These are phyloP conservation scores for Chlamydomonas sp. DNA, from an alignment of 139 green algal genomes.

Conservation along the genomic window DNA sequence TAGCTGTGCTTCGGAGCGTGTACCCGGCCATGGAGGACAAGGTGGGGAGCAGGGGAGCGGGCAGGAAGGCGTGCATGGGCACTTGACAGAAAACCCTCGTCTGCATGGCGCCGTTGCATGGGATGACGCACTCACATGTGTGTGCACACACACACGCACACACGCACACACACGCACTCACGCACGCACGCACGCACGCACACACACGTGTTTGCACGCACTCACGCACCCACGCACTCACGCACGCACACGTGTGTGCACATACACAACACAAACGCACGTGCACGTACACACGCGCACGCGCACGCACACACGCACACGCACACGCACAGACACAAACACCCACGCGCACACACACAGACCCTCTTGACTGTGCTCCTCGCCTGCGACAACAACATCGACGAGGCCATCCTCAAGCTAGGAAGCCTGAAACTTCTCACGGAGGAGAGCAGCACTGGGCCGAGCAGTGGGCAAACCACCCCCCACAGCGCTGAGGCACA, in stretches of 20 bases:
- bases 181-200: too few relatives aligned
- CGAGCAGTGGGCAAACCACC: slow-evolving; percentile 14
- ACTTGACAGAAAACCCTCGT: neutral
- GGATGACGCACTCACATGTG: neutral
- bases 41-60: too few relatives aligned
- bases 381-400: slow-evolving; percentile 69
- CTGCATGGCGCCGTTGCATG: neutral
- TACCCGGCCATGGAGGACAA: neutral
- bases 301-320: neutral
- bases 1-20: neutral
- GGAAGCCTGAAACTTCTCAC: slow-evolving; percentile 45
- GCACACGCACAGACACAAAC: too few relatives aligned
- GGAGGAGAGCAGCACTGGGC: slow-evolving; percentile 10
- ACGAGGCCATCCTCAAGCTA: slow-evolving; percentile 67
- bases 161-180: neutral
- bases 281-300: neutral
- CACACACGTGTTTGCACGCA: too few relatives aligned
- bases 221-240: too few relatives aligned
- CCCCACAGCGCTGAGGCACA: too few relatives aligned
- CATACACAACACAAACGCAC: too few relatives aligned
- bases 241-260: too few relatives aligned
- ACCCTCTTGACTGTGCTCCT: slow-evolving; percentile 53
- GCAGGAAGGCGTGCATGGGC: neutral
- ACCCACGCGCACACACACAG: slow-evolving; percentile 42
- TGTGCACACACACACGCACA: neutral